Conservation (phyloP, 106 monocot genomes). For the Acorus gramineus region DNA sequence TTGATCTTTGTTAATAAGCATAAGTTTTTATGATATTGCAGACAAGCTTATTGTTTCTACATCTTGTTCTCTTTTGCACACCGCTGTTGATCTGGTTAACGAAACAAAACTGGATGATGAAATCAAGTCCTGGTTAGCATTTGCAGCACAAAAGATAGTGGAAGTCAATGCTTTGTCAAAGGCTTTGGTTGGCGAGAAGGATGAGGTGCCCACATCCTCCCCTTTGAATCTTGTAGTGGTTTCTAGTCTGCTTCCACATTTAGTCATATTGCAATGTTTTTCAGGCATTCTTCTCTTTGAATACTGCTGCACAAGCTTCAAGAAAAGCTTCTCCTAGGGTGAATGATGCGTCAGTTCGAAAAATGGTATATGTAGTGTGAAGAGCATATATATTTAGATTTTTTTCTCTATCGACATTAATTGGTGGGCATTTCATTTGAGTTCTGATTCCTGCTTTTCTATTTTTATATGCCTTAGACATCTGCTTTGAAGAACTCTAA, state of each 20-base stretch:
- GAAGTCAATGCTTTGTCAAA: slow-evolving; percentile 55
- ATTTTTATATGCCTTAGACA: slow-evolving; percentile 11
- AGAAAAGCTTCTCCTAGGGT: slow-evolving; percentile 39
- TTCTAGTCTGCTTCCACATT: background rate
- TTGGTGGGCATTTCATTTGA: background rate
- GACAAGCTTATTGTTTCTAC: slow-evolving; percentile 78
- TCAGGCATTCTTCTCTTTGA: slow-evolving; percentile 32
- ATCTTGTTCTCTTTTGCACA: slow-evolving; percentile 63
- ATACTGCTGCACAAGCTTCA: slow-evolving; percentile 38
- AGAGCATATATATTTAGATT: no score
- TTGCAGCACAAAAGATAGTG: slow-evolving; percentile 66
- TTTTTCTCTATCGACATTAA: slow-evolving; percentile 4
- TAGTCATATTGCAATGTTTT: background rate
- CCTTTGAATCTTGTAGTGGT: background rate
- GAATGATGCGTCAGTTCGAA: slow-evolving; percentile 28
- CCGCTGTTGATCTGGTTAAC: slow-evolving; percentile 41
- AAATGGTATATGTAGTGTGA: slow-evolving; percentile 22
- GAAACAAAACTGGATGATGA: slow-evolving; percentile 52
- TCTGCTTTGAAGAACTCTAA: slow-evolving; percentile 33
- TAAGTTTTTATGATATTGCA: slow-evolving; percentile 6
- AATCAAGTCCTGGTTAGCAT: slow-evolving; percentile 74
- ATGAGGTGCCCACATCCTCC: slow-evolving; percentile 33
- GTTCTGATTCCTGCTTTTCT: background rate
- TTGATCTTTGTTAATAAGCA: background rate
- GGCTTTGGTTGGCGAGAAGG: slow-evolving; percentile 56